phyloP scores from a whole-genome alignment of 495 filamentous ascomycete species.

The Astrocystis sublimbata region DNA sequence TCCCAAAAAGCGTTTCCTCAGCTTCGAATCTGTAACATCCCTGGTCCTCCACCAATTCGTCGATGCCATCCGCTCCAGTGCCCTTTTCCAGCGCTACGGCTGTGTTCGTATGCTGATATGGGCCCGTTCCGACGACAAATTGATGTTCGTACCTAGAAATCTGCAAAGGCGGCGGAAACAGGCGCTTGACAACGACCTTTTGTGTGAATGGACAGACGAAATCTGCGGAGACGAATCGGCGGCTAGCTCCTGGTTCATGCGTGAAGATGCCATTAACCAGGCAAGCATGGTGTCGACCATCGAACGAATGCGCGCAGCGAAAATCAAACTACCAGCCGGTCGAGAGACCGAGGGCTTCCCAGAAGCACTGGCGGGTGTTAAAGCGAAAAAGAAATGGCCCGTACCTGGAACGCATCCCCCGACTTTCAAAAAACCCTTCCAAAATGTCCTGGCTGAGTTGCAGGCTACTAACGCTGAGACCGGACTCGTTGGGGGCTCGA shows the following conservation, averaged over 20 bases:
- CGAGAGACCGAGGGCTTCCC: conserved; percentile 36
- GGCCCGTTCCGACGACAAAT: conserved; percentile 52
- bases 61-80: conserved; percentile 38
- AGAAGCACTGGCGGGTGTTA: conserved; percentile 25
- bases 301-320: conserved; percentile 38
- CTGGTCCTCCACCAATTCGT: conserved; percentile 54
- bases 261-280: conserved; percentile 37
- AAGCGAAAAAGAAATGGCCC: not conserved
- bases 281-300: conserved; percentile 29
- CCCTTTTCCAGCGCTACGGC: conserved; percentile 62
- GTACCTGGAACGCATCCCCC: conserved; percentile 22
- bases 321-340: conserved; percentile 27
- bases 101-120: conserved; percentile 72
- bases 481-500: conserved; percentile 17
- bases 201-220: conserved; percentile 49
- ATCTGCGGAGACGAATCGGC: conserved; percentile 37
- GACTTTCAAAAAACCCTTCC: conserved; percentile 33
- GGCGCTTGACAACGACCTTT: conserved; percentile 58
- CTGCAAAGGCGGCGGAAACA: conserved; percentile 53
- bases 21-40: conserved; percentile 41
- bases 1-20: conserved; percentile 36
- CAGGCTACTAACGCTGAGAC: conserved; percentile 24
- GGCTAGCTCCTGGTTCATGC: conserved; percentile 19
- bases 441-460: conserved; percentile 34
- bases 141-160: conserved; percentile 54